Percentiles rank a stretch among this genome's conserved stretches.
Evolutionary conservation across 2,329 filamentous ascomycete species (phyloP).

Genomic region (Metarhizium guizhouense): DNA sequence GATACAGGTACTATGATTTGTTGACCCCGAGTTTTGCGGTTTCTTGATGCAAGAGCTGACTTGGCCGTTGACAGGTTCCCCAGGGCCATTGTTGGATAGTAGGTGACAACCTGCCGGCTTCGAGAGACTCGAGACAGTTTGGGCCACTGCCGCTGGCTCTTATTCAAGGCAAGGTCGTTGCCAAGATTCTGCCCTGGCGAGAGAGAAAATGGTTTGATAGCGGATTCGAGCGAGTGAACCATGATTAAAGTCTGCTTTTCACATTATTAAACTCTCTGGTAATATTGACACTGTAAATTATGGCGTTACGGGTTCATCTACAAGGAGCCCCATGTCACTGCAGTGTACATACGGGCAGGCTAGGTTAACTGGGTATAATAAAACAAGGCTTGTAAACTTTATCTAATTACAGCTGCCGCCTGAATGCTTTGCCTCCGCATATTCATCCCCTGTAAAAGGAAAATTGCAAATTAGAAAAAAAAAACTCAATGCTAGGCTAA

Average conservation of each 20-base stretch:
- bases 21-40: neutral
- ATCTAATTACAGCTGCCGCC: conserved; percentile 26
- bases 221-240: conserved; percentile 26
- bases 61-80: conserved; percentile 57
- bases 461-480: conserved; percentile 2
- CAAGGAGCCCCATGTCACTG: too few relatives aligned
- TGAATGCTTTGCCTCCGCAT: conserved; percentile 7
- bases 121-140: conserved; percentile 77
- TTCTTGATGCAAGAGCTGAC: neutral
- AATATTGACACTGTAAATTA: neutral
- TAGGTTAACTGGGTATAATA: conserved; percentile 11
- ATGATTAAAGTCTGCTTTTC: neutral
- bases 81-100: conserved; percentile 85
- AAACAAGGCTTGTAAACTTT: conserved; percentile 16
- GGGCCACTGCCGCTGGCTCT: conserved; percentile 81
- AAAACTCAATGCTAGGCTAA: conserved; percentile 15
- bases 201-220: conserved; percentile 43
- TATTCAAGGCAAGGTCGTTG: conserved; percentile 74
- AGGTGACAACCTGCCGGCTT: conserved; percentile 79
- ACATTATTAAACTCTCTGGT: neutral
- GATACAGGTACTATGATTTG: conserved; percentile 48
- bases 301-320: neutral
- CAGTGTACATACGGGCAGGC: neutral
- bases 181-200: conserved; percentile 44
- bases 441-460: conserved; percentile 6